Evolutionary conservation across 495 filamentous ascomycete genomes (phyloP).

Genomic region (Lasiosphaeria miniovina): DNA sequence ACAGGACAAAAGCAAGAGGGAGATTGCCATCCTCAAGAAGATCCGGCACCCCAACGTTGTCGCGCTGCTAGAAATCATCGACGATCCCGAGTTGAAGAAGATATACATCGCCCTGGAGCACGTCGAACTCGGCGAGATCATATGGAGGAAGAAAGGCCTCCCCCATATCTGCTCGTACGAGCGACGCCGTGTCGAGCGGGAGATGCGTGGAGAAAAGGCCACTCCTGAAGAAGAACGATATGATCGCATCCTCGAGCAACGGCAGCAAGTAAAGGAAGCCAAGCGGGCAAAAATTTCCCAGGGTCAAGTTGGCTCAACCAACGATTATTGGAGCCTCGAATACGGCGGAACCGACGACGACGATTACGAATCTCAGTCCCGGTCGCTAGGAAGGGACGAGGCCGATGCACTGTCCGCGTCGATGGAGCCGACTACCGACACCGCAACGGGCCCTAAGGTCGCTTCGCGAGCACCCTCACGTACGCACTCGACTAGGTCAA

Average conservation of each 20-base stretch:
- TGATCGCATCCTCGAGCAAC: constrained; percentile 53
- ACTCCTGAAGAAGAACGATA: constrained; percentile 64
- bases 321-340: constrained; percentile 77
- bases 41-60: constrained; percentile 94
- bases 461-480: constrained; percentile 46
- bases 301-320: constrained; percentile 37
- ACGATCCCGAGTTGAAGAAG: constrained; percentile 92
- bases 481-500: constrained; percentile 42
- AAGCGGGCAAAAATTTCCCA: constrained; percentile 46
- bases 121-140: constrained; percentile 88
- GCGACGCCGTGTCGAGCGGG: constrained; percentile 70
- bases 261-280: constrained; percentile 55
- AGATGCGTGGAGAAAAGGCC: constrained; percentile 57
- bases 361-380: constrained; percentile 37
- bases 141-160: constrained; percentile 83
- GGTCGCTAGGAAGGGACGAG: constrained; percentile 34
- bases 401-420: constrained; percentile 13
- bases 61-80: constrained; percentile 92
- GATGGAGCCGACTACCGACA: constrained; percentile 22
- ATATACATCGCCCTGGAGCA: constrained; percentile 97
- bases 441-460: constrained; percentile 36
- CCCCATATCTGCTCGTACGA: constrained; percentile 79
- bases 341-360: constrained; percentile 67
- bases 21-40: constrained; percentile 98
- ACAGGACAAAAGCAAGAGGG: constrained; percentile 91